phyloP scores from a whole-genome alignment of 805 yeast species.

The Hanseniaspora clermontiae region DNA sequence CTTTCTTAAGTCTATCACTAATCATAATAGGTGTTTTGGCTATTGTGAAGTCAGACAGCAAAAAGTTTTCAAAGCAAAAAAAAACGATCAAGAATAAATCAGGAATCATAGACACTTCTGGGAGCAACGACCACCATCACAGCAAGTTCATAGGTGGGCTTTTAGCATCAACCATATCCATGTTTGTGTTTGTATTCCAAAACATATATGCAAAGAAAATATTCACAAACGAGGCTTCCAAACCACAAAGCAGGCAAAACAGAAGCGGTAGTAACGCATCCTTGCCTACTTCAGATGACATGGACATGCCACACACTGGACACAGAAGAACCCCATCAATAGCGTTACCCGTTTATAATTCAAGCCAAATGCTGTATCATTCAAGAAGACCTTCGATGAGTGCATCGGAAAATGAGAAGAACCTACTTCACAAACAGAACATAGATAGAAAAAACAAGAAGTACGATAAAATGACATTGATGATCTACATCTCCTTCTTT shows the following conservation, averaged over 20 bases:
- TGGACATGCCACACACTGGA: neutral
- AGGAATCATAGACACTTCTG: neutral
- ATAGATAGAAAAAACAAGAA: constrained; percentile 22
- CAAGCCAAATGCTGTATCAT: neutral
- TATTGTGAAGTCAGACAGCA: constrained; percentile 16
- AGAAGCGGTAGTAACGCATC: neutral
- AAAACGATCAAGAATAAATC: neutral
- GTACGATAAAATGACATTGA: constrained; percentile 70
- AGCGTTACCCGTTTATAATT: constrained; percentile 8
- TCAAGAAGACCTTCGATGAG: neutral
- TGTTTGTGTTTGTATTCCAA: constrained; percentile 69
- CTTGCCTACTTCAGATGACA: neutral
- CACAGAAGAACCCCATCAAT: neutral
- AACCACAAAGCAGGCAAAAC: constrained; percentile 7
- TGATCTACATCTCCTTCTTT: constrained; percentile 62
- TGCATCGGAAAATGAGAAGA: neutral
- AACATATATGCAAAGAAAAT: constrained; percentile 78
- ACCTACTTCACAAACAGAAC: neutral
- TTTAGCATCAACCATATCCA: constrained; percentile 52
- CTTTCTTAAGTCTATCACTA: constrained; percentile 21
- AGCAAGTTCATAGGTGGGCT: constrained; percentile 36
- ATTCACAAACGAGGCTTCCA: constrained; percentile 35
- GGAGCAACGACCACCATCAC: constrained; percentile 1
- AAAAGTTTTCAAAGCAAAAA: constrained; percentile 20
- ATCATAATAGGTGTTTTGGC: constrained; percentile 25